A percentile compares a stretch with the other conserved stretches of the same genome.
Conservation (phyloP, 108 stramenopile species). For the Licmophora abbreviata region DNA sequence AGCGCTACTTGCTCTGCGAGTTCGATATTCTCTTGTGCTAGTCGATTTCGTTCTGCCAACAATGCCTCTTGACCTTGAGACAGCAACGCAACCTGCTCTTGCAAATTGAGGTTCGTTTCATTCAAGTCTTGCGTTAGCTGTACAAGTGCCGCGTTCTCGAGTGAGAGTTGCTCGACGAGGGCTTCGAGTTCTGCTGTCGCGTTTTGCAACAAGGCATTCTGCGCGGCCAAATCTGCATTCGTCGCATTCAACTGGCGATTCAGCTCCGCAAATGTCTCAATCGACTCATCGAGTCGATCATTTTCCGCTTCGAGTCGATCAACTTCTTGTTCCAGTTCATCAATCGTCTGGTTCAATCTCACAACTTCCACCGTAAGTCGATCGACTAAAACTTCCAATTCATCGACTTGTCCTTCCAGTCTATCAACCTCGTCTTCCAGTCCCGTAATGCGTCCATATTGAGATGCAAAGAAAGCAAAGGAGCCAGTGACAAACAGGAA, state of each 20-base stretch:
- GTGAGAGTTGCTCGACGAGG: background rate
- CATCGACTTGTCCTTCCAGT: background rate
- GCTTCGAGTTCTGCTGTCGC: background rate
- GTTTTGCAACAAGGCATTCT: constrained; percentile 13
- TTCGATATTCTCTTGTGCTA: background rate
- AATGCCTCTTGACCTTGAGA: background rate
- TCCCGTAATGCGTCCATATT: background rate
- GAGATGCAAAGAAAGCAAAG: background rate
- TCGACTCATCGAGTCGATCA: constrained; percentile 12
- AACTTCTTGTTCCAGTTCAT: constrained; percentile 23
- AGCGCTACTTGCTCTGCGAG: constrained; percentile 1
- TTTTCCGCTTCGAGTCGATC: constrained; percentile 4
- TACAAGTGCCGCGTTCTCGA: background rate
- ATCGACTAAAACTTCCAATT: background rate
- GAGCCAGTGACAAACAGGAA: background rate
- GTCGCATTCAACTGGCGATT: constrained; percentile 10
- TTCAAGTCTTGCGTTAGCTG: background rate
- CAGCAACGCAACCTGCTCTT: background rate
- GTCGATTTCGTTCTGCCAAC: background rate
- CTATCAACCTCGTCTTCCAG: background rate
- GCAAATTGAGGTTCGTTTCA: background rate
- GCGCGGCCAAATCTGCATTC: constrained; percentile 11
- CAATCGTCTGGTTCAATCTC: constrained; percentile 18
- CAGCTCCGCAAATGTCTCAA: constrained; percentile 13
- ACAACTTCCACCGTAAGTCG: background rate